Conservation (phyloP, 495 filamentous ascomycete species). For the Glarea lozoyensis region DNA sequence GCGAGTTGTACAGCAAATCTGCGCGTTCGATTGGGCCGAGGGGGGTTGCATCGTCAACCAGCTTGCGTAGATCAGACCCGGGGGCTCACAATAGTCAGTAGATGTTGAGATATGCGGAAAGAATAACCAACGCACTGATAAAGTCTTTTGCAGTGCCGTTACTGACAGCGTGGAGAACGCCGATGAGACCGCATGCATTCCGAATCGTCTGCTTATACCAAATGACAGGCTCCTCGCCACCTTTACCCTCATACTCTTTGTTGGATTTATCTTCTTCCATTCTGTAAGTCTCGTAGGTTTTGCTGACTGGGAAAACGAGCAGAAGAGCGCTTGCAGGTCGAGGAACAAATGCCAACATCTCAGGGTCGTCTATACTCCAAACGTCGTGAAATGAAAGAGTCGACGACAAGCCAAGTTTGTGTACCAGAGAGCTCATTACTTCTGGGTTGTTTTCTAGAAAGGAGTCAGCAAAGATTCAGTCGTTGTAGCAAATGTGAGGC, state of each 20-base stretch:
- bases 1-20: constrained; percentile 61
- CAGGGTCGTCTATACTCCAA: constrained; percentile 70
- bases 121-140: constrained; percentile 38
- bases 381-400: constrained; percentile 71
- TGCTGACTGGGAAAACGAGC: constrained; percentile 75
- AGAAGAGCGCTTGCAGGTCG: constrained; percentile 76
- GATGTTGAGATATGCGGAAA: no score
- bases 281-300: constrained; percentile 58
- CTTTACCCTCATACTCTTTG: constrained; percentile 32
- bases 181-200: constrained; percentile 81
- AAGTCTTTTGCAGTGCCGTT: constrained; percentile 40
- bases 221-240: constrained; percentile 40
- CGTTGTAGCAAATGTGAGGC: neutral
- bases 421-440: constrained; percentile 68
- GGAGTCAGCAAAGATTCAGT: neutral
- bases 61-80: constrained; percentile 29
- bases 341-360: constrained; percentile 70
- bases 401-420: constrained; percentile 62
- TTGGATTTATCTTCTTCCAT: constrained; percentile 49
- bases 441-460: constrained; percentile 59
- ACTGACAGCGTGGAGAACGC: constrained; percentile 63
- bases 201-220: constrained; percentile 93
- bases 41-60: constrained; percentile 38
- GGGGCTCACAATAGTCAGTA: no score
- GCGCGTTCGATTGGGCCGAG: constrained; percentile 51